Percentiles rank a stretch among this genome's conserved stretches.
Evolutionary conservation across 2,329 filamentous ascomycete genomes (phyloP).

Genomic region (Trichoderma semiorbis): DNA sequence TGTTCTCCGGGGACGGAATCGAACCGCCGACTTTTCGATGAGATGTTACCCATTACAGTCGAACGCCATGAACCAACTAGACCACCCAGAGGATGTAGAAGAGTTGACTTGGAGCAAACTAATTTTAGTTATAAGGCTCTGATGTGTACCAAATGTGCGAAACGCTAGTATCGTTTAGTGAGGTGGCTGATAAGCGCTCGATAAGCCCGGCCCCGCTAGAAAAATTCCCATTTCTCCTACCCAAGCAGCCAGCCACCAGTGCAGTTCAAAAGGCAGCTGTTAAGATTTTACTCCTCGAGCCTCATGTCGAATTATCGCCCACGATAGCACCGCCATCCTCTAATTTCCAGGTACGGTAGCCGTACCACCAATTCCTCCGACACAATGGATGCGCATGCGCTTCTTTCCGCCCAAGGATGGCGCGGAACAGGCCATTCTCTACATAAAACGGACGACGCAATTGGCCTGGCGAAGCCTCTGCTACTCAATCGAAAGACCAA

Average conservation of each 20-base stretch:
- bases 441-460: conserved; percentile 66
- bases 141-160: not conserved
- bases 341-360: not conserved
- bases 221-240: conserved; percentile 22
- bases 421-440: conserved; percentile 83
- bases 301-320: not conserved
- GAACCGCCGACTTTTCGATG: conserved; percentile 30
- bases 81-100: conserved; percentile 26
- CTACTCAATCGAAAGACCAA: conserved; percentile 80
- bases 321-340: not conserved
- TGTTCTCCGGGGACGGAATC: conserved; percentile 30
- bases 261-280: not conserved
- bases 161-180: not conserved
- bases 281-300: not conserved
- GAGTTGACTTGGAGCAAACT: not conserved
- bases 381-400: conserved; percentile 76
- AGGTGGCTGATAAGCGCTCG: conserved; percentile 22
- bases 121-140: not conserved
- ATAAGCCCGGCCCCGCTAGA: conserved; percentile 31
- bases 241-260: not conserved
- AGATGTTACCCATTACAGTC: conserved; percentile 27
- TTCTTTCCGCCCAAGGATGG: conserved; percentile 86
- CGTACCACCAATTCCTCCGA: not conserved
- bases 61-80: conserved; percentile 32
- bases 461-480: conserved; percentile 78